Conservation (phyloP, 495 filamentous ascomycete species). For the Penicillium robsamsonii region DNA sequence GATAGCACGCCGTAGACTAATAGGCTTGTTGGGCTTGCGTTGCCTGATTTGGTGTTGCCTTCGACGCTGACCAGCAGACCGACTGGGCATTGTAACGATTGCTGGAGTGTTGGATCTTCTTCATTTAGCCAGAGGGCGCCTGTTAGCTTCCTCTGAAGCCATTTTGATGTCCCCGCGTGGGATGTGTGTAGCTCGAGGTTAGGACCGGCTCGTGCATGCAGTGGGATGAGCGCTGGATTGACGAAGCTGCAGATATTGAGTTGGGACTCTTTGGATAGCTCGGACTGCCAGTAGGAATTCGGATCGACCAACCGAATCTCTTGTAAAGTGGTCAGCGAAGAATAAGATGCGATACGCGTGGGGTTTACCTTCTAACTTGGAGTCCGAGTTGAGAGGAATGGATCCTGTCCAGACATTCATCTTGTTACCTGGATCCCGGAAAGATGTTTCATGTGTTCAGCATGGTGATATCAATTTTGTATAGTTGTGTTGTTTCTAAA, state of each 20-base stretch:
- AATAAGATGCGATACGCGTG: slow-evolving; percentile 8
- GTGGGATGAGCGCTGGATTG: slow-evolving; percentile 46
- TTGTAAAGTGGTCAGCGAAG: slow-evolving; percentile 22
- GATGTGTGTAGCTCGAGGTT: slow-evolving; percentile 46
- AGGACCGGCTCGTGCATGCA: slow-evolving; percentile 51
- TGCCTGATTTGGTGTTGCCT: slow-evolving; percentile 20
- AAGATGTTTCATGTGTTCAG: background rate
- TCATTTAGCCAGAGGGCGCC: slow-evolving; percentile 37
- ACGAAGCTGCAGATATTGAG: slow-evolving; percentile 46
- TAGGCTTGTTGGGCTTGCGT: slow-evolving; percentile 47
- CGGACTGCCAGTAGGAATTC: slow-evolving; percentile 39
- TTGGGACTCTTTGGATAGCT: slow-evolving; percentile 36
- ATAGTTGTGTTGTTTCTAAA: background rate
- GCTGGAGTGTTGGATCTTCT: slow-evolving; percentile 32
- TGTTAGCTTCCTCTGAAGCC: slow-evolving; percentile 39
- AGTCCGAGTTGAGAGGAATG: slow-evolving; percentile 30
- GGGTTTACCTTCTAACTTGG: slow-evolving; percentile 37
- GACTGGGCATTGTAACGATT: slow-evolving; percentile 41
- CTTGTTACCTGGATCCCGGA: slow-evolving; percentile 10
- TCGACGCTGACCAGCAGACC: slow-evolving; percentile 40
- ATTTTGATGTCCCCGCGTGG: slow-evolving; percentile 38
- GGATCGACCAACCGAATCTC: slow-evolving; percentile 41
- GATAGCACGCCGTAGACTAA: slow-evolving; percentile 53
- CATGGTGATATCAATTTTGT: background rate
- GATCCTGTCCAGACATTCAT: slow-evolving; percentile 45